phyloP scores from a whole-genome alignment of 1,284 basidiomycete genomes.

The Apiotrichum mycotoxinovorans region DNA sequence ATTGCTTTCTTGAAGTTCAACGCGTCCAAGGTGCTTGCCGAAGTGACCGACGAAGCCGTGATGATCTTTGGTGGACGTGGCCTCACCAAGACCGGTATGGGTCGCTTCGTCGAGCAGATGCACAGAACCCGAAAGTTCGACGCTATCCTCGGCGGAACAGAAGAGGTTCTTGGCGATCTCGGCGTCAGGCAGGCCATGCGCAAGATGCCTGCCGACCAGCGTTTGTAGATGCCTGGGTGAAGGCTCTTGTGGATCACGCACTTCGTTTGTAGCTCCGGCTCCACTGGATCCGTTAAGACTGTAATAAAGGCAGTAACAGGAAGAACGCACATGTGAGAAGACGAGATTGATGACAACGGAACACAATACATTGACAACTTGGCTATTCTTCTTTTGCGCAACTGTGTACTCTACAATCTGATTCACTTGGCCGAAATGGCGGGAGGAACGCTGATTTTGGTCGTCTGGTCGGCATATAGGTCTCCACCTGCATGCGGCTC shows the following conservation, averaged over 20 bases:
- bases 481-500: constrained; percentile 15
- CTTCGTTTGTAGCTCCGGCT: no score
- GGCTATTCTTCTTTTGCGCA: no score
- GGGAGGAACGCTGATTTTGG: not conserved
- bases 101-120: constrained; percentile 53
- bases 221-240: not conserved
- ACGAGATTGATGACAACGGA: not conserved
- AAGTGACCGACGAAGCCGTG: constrained; percentile 55
- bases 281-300: no score
- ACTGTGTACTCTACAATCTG: not conserved
- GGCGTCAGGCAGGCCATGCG: constrained; percentile 51
- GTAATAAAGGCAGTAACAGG: no score
- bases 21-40: constrained; percentile 41
- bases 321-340: no score
- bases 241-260: no score
- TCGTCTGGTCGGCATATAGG: constrained; percentile 11
- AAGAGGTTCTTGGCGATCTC: constrained; percentile 55
- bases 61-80: constrained; percentile 48
- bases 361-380: not conserved
- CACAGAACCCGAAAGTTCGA: constrained; percentile 74
- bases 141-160: constrained; percentile 58
- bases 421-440: not conserved
- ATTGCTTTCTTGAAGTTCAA: constrained; percentile 61
- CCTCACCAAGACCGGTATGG: constrained; percentile 53
- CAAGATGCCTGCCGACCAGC: no score